These are phyloP conservation scores for Boletus rufocinnamomeus DNA, from an alignment of 768 basidiomycete species.

Conservation along the genomic window DNA sequence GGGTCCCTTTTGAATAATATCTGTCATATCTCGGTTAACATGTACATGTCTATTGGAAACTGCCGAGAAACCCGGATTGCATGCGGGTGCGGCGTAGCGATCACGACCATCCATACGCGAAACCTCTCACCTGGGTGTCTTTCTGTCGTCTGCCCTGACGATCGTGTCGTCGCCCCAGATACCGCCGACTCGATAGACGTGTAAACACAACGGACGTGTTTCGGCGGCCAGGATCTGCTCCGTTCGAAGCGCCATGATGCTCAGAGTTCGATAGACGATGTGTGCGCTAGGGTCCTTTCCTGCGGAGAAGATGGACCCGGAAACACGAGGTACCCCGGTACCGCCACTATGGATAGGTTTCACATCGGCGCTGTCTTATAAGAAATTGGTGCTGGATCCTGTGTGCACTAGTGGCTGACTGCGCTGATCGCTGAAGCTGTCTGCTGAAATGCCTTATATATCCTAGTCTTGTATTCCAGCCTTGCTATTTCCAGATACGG, in stretches of 20 bases:
- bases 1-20: constrained; percentile 28
- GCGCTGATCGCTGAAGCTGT: background rate
- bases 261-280: background rate
- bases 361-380: background rate
- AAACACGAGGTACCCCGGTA: constrained; percentile 1
- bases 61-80: background rate
- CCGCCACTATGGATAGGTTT: background rate
- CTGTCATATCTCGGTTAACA: constrained; percentile 12
- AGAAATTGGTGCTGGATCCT: background rate
- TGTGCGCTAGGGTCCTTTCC: background rate
- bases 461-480: background rate
- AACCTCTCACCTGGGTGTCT: constrained; percentile 28
- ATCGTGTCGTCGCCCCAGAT: constrained; percentile 33
- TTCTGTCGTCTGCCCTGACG: constrained; percentile 29
- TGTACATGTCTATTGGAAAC: background rate
- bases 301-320: background rate
- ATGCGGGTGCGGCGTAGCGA: background rate
- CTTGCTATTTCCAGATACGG: background rate
- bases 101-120: background rate
- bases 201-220: constrained; percentile 20
- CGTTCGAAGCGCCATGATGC: constrained; percentile 5
- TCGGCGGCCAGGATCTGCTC: background rate
- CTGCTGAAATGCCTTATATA: background rate
- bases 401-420: background rate
- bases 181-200: constrained; percentile 32